These are phyloP conservation scores for Arctostaphylos glauca DNA, from an alignment of 148 eudicot species.

Conservation along the genomic window DNA sequence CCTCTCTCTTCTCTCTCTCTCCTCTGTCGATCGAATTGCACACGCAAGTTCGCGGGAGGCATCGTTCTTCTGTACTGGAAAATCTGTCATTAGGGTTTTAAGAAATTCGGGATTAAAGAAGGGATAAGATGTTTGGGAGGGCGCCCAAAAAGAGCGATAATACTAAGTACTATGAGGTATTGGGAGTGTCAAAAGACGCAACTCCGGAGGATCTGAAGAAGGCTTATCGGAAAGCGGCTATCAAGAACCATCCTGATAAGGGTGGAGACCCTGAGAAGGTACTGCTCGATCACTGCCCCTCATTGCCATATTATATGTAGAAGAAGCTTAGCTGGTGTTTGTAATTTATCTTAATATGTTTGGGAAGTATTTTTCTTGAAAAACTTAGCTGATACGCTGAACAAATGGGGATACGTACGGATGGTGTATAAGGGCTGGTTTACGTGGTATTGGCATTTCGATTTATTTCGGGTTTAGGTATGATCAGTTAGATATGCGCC, in stretches of 20 bases:
- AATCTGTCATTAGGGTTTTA: background rate
- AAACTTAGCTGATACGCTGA: too few relatives aligned
- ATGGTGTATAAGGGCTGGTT: background rate
- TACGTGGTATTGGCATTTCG: background rate
- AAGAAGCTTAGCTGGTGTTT: too few relatives aligned
- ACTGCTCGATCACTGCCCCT: background rate
- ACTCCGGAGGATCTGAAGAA: conserved; percentile 59
- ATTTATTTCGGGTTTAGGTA: background rate
- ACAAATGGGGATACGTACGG: background rate
- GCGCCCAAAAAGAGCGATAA: conserved; percentile 63
- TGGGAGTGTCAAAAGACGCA: conserved; percentile 50
- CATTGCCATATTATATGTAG: background rate
- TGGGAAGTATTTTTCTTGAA: too few relatives aligned
- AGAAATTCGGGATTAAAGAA: background rate
- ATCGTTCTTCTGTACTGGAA: too few relatives aligned
- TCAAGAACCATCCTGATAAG: conserved; percentile 71
- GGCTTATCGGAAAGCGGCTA: conserved; percentile 62
- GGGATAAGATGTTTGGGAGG: conserved; percentile 60
- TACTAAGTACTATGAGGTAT: conserved; percentile 47
- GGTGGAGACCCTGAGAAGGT: conserved; percentile 79
- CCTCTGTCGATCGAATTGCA: background rate
- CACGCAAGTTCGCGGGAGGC: background rate
- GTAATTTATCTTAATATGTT: too few relatives aligned
- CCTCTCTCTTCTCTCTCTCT: background rate
- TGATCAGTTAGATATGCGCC: too few relatives aligned